Conservation (phyloP, 2,329 filamentous ascomycete genomes). For the Lachnellula occidentalis region DNA sequence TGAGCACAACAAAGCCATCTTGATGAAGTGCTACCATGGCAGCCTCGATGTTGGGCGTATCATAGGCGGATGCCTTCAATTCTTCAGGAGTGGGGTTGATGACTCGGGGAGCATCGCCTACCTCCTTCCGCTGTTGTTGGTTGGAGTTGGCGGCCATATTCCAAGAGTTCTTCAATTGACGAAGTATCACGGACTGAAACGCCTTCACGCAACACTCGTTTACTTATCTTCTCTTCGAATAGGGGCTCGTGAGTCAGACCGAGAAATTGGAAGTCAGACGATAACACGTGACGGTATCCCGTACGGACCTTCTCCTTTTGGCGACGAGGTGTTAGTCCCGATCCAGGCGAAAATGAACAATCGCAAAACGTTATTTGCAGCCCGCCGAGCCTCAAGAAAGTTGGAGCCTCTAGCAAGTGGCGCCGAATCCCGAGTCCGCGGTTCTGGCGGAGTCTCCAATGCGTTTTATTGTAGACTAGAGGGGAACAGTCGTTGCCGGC, state of each 20-base stretch:
- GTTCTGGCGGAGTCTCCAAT: background rate
- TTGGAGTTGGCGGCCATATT: background rate
- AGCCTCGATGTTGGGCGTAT: slow-evolving; percentile 29
- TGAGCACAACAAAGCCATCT: slow-evolving; percentile 35
- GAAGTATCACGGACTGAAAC: background rate
- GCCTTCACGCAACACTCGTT: background rate
- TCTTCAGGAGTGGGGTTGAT: slow-evolving; percentile 25
- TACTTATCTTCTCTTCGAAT: background rate
- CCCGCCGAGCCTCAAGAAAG: too few relatives aligned
- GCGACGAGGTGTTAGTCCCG: too few relatives aligned
- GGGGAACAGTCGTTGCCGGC: background rate
- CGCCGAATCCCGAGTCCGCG: background rate
- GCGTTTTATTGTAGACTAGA: too few relatives aligned
- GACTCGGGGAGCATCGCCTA: slow-evolving; percentile 14
- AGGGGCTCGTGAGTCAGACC: background rate
- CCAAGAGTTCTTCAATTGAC: background rate
- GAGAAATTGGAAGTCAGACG: background rate
- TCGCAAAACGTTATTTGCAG: too few relatives aligned
- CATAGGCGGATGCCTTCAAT: slow-evolving; percentile 21
- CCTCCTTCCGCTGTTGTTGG: background rate
- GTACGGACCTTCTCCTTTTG: too few relatives aligned
- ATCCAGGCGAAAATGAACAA: too few relatives aligned
- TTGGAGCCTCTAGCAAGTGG: too few relatives aligned
- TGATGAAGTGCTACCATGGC: slow-evolving; percentile 34
- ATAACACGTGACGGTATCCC: background rate